Conservation (phyloP, 148 eudicot genomes). For the Fagopyrum homotropicum region DNA sequence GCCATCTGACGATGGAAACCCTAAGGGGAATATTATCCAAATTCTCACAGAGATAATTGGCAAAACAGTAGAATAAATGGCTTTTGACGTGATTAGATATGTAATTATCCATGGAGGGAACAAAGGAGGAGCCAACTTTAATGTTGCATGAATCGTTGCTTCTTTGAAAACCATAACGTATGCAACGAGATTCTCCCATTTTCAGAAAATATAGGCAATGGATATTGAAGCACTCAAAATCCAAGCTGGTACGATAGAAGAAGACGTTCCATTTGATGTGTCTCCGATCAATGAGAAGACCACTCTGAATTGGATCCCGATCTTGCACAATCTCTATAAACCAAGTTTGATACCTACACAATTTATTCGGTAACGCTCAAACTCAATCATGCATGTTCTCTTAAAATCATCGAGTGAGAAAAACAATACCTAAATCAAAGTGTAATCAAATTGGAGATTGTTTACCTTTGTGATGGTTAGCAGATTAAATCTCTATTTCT, state of each 20-base stretch:
- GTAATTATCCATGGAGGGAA: conserved; percentile 80
- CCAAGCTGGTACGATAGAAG: conserved; percentile 70
- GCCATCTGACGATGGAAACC: too few relatives aligned
- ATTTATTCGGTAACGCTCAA: too few relatives aligned
- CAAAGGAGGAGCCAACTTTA: conserved; percentile 91
- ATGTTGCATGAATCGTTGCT: conserved; percentile 66
- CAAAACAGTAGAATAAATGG: conserved; percentile 85
- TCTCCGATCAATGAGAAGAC: conserved; percentile 44
- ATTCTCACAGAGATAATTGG: conserved; percentile 74
- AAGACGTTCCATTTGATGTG: conserved; percentile 81
- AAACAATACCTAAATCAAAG: too few relatives aligned
- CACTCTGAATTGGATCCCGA: too few relatives aligned
- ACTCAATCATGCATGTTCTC: too few relatives aligned
- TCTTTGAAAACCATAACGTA: conserved; percentile 62
- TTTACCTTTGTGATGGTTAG: too few relatives aligned
- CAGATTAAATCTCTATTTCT: too few relatives aligned
- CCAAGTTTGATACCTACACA: too few relatives aligned
- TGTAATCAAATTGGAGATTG: too few relatives aligned
- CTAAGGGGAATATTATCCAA: too few relatives aligned
- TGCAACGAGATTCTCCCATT: conserved; percentile 62
- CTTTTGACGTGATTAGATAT: conserved; percentile 96
- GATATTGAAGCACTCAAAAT: conserved; percentile 71
- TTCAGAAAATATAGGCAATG: conserved; percentile 80
- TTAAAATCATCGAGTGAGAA: too few relatives aligned
- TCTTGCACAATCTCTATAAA: too few relatives aligned